These are phyloP conservation scores for Berkeleyomyces basicola DNA, from an alignment of 2,329 filamentous ascomycete species.

Conservation along the genomic window DNA sequence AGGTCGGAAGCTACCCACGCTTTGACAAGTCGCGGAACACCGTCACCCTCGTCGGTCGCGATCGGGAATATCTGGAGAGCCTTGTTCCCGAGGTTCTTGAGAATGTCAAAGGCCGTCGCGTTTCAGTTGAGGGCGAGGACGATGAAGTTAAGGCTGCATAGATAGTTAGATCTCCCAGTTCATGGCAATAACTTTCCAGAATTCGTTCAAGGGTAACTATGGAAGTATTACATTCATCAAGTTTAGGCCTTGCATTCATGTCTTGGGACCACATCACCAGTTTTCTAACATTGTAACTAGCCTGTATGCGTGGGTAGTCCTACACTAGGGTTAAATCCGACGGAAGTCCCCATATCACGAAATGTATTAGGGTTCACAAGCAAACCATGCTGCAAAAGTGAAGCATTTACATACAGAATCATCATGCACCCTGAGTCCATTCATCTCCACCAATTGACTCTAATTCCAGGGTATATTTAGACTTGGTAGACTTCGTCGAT, in stretches of 20 bases:
- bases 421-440: not conserved
- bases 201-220: too few relatives aligned
- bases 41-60: slow-evolving; percentile 69
- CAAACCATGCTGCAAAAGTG: too few relatives aligned
- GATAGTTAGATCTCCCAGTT: not conserved
- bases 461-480: not conserved
- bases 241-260: not conserved
- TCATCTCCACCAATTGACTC: not conserved
- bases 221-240: not conserved
- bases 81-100: slow-evolving; percentile 49
- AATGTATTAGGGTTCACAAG: too few relatives aligned
- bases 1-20: slow-evolving; percentile 87
- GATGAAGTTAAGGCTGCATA: slow-evolving; percentile 26
- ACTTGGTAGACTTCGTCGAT: not conserved
- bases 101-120: slow-evolving; percentile 55
- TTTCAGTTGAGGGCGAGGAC: slow-evolving; percentile 55
- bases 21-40: slow-evolving; percentile 83
- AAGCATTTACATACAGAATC: too few relatives aligned
- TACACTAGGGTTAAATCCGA: too few relatives aligned
- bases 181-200: not conserved
- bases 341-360: too few relatives aligned
- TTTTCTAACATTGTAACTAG: too few relatives aligned
- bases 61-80: slow-evolving; percentile 61
- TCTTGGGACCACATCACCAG: too few relatives aligned
- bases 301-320: too few relatives aligned